Conservation (phyloP, 805 yeast genomes). For the Starmerella geochares region DNA sequence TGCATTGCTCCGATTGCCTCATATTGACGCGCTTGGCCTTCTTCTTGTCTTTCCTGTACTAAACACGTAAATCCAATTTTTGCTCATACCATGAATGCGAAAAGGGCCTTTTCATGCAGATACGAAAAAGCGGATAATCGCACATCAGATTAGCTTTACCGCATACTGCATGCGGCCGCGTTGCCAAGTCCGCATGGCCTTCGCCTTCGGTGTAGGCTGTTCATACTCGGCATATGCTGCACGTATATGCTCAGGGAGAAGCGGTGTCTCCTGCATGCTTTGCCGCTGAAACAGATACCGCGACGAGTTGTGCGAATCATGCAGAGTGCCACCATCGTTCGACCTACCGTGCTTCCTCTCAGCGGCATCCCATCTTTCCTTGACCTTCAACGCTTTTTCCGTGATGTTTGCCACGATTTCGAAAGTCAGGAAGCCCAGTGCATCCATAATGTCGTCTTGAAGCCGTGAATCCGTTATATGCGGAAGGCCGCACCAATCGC, state of each 20-base stretch:
- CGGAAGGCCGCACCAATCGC: constrained; percentile 91
- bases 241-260: constrained; percentile 24
- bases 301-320: constrained; percentile 11
- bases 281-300: constrained; percentile 21
- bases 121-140: too few species aligned
- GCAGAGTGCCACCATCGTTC: constrained; percentile 3
- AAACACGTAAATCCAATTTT: too few species aligned
- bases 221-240: constrained; percentile 25
- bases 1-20: too few species aligned
- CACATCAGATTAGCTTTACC: constrained; percentile 15
- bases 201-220: constrained; percentile 15
- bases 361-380: constrained; percentile 43
- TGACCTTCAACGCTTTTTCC: constrained; percentile 77
- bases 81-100: too few species aligned
- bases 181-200: constrained; percentile 20
- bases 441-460: constrained; percentile 92
- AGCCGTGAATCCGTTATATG: constrained; percentile 81
- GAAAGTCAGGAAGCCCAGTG: constrained; percentile 86
- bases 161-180: constrained; percentile 20
- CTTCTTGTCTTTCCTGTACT: too few species aligned
- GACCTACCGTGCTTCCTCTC: constrained; percentile 8
- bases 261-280: constrained; percentile 24
- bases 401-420: constrained; percentile 93
- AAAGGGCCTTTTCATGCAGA: too few species aligned
- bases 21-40: too few species aligned